Evolutionary conservation across 2,329 filamentous ascomycete genomes (phyloP).

Genomic region (Phialophora tarda): DNA sequence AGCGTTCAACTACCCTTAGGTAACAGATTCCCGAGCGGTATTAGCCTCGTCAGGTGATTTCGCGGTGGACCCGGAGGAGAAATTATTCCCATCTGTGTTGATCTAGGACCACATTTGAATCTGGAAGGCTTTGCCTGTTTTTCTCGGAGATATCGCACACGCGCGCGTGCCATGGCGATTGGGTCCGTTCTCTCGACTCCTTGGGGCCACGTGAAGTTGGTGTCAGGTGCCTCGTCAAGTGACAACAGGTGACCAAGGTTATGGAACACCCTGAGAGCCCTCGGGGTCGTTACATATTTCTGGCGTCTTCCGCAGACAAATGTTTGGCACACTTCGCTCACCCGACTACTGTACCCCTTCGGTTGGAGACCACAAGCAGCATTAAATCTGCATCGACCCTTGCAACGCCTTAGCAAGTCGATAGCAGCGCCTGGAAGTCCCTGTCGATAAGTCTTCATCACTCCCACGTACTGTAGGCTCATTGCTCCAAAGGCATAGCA

Average conservation of each 20-base stretch:
- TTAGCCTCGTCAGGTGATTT: conserved; percentile 4
- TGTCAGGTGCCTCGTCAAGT: not conserved
- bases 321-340: not conserved
- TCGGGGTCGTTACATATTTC: not conserved
- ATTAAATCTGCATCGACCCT: not conserved
- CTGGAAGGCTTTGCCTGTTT: not conserved
- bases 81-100: not conserved
- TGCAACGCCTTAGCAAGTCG: not conserved
- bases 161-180: not conserved
- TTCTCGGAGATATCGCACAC: not conserved
- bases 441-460: not conserved
- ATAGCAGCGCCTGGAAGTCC: not conserved
- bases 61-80: not conserved
- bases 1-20: not conserved
- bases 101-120: not conserved
- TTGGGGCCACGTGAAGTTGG: not conserved
- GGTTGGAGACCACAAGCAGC: not conserved
- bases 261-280: not conserved
- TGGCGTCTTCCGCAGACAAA: not conserved
- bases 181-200: not conserved
- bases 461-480: not conserved
- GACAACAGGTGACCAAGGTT: not conserved
- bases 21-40: not conserved
- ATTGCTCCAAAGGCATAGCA: not conserved
- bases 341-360: not conserved